Conservation (phyloP, 2,329 filamentous ascomycete genomes). For the Colletotrichum abscissum region DNA sequence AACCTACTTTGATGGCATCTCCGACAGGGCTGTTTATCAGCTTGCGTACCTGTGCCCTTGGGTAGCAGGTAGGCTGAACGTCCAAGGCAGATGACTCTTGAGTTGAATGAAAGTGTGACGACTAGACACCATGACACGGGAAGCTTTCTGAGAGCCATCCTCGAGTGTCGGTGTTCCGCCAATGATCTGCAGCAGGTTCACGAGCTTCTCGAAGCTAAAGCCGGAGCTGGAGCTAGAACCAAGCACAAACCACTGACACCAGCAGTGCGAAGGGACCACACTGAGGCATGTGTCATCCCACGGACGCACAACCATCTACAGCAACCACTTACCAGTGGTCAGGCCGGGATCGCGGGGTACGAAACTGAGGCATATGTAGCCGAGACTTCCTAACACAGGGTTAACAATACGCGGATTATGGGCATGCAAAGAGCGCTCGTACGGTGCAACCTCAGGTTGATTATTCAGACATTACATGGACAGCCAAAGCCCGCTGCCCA, state of each 20-base stretch:
- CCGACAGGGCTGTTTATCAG: not conserved
- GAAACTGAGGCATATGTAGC: not conserved
- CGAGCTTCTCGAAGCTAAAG: not conserved
- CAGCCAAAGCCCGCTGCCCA: too few relatives aligned
- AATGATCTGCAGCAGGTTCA: not conserved
- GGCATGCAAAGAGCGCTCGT: not conserved
- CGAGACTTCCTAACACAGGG: slow-evolving; percentile 5
- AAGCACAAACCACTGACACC: not conserved
- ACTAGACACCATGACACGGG: slow-evolving; percentile 1
- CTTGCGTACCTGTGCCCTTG: not conserved
- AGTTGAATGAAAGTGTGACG: not conserved
- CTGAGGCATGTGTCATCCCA: slow-evolving; percentile 24
- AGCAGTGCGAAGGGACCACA: slow-evolving; percentile 2
- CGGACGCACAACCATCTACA: slow-evolving; percentile 7
- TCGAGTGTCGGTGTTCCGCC: not conserved
- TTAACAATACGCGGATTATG: slow-evolving; percentile 10
- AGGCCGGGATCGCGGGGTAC: slow-evolving; percentile 6
- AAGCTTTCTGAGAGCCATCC: not conserved
- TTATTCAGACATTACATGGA: not conserved
- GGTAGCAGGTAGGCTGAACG: not conserved
- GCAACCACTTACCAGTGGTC: not conserved
- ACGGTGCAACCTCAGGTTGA: not conserved
- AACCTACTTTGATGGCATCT: slow-evolving; percentile 1
- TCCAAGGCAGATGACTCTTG: not conserved
- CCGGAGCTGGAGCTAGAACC: not conserved